Percentiles rank a stretch among this genome's conserved stretches.
These are phyloP conservation scores for Prosopis cineraria DNA, from an alignment of 306 rosid genomes.

Conservation along the genomic window DNA sequence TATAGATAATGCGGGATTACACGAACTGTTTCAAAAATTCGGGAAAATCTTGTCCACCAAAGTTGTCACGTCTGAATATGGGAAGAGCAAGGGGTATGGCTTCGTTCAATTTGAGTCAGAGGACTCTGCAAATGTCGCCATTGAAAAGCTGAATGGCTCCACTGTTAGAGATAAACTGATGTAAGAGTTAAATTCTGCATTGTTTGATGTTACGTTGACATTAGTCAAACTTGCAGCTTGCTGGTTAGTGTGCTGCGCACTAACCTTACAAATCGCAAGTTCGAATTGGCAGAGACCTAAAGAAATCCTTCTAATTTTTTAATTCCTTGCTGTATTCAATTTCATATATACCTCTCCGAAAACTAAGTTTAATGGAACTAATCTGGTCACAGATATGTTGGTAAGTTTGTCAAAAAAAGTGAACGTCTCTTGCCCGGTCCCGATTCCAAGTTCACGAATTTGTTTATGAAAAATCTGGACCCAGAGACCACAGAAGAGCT, in stretches of 20 bases:
- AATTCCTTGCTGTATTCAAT: conserved; percentile 16
- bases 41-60: conserved; percentile 82
- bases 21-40: conserved; percentile 62
- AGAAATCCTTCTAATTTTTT: not conserved
- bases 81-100: conserved; percentile 78
- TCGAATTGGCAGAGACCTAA: not conserved
- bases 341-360: not conserved
- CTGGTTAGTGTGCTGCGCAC: not conserved
- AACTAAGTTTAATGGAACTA: conserved; percentile 17
- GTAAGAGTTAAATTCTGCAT: conserved; percentile 48
- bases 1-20: conserved; percentile 53
- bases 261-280: not conserved
- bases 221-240: not conserved
- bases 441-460: conserved; percentile 57
- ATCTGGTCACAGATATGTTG: conserved; percentile 58
- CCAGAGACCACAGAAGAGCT: conserved; percentile 49
- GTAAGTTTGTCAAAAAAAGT: conserved; percentile 48
- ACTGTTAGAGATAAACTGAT: conserved; percentile 47
- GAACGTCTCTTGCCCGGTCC: conserved; percentile 50
- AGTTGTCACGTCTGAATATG: conserved; percentile 74
- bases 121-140: conserved; percentile 61
- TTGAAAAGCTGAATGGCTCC: conserved; percentile 56
- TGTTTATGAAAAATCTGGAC: conserved; percentile 64
- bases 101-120: conserved; percentile 65
- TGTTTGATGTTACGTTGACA: conserved; percentile 7